These are phyloP conservation scores for Paramecium primaurelia DNA, from an alignment of 73 alveolate genomes.

Conservation along the genomic window DNA sequence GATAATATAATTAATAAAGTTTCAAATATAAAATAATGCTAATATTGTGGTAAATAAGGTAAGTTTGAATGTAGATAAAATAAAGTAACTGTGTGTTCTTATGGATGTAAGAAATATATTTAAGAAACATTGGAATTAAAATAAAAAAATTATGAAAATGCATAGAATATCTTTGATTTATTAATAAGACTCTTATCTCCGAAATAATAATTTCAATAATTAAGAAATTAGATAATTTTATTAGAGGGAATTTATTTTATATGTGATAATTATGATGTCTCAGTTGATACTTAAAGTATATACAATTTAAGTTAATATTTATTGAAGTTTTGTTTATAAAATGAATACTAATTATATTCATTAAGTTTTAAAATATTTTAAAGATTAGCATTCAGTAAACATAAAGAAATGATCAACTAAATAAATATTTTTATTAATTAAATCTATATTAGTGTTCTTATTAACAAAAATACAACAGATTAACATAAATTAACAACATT, in stretches of 20 bases:
- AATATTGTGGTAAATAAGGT: not conserved
- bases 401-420: constrained; percentile 34
- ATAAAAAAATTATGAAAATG: not conserved
- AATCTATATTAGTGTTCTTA: constrained; percentile 10
- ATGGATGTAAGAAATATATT: not conserved
- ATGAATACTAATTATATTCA: not conserved
- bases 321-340: constrained; percentile 54
- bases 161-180: not conserved
- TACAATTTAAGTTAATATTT: not conserved
- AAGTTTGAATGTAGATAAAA: not conserved
- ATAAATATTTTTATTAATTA: constrained; percentile 45
- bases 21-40: not conserved
- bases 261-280: constrained; percentile 21
- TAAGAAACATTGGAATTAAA: not conserved
- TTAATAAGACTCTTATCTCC: not conserved
- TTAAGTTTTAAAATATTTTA: constrained; percentile 49
- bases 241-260: constrained; percentile 40
- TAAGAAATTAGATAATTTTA: constrained; percentile 7
- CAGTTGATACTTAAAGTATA: not conserved
- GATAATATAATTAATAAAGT: not conserved
- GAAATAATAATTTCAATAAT: not conserved
- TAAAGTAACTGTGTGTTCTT: not conserved
- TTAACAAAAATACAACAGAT: constrained; percentile 8
- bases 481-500: constrained; percentile 41
- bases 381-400: not conserved